phyloP scores from a whole-genome alignment of 2,329 filamentous ascomycete genomes.

The Penicillium olsonii region DNA sequence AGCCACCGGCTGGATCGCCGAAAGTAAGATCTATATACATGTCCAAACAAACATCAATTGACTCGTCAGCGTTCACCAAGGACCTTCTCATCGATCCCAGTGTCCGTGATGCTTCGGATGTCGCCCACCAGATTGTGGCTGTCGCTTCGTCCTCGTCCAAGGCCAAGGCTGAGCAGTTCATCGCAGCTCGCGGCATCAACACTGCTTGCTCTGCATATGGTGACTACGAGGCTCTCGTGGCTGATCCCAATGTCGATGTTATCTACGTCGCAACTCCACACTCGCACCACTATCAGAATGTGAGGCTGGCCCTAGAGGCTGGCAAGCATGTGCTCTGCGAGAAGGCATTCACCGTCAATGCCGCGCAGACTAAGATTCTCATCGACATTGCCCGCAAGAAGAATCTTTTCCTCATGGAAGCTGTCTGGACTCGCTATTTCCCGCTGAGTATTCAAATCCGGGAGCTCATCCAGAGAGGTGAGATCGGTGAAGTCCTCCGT shows the following conservation, averaged over 20 bases:
- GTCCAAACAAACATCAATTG: neutral
- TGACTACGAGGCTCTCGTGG: slow-evolving; percentile 78
- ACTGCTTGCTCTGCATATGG: slow-evolving; percentile 71
- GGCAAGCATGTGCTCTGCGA: slow-evolving; percentile 90
- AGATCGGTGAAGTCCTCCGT: slow-evolving; percentile 60
- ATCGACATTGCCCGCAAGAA: slow-evolving; percentile 71
- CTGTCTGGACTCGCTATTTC: slow-evolving; percentile 88
- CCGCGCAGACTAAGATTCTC: slow-evolving; percentile 71
- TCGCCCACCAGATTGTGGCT: slow-evolving; percentile 75
- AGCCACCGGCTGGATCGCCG: slow-evolving; percentile 49
- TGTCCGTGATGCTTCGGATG: slow-evolving; percentile 67
- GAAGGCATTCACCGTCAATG: slow-evolving; percentile 86
- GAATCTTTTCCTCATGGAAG: slow-evolving; percentile 78
- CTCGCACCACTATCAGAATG: slow-evolving; percentile 90
- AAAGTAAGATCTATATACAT: slow-evolving; percentile 29
- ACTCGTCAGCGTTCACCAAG: slow-evolving; percentile 61
- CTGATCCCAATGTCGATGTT: slow-evolving; percentile 77
- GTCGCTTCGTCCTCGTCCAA: slow-evolving; percentile 77
- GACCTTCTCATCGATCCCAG: slow-evolving; percentile 76
- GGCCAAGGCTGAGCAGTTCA: slow-evolving; percentile 69
- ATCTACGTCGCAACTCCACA: slow-evolving; percentile 89
- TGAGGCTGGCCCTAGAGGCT: slow-evolving; percentile 77
- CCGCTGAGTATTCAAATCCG: slow-evolving; percentile 73
- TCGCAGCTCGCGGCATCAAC: slow-evolving; percentile 70
- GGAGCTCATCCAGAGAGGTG: slow-evolving; percentile 57